Conservation (phyloP, 352 stramenopile genomes). For the Globisporangium camurandrum region DNA sequence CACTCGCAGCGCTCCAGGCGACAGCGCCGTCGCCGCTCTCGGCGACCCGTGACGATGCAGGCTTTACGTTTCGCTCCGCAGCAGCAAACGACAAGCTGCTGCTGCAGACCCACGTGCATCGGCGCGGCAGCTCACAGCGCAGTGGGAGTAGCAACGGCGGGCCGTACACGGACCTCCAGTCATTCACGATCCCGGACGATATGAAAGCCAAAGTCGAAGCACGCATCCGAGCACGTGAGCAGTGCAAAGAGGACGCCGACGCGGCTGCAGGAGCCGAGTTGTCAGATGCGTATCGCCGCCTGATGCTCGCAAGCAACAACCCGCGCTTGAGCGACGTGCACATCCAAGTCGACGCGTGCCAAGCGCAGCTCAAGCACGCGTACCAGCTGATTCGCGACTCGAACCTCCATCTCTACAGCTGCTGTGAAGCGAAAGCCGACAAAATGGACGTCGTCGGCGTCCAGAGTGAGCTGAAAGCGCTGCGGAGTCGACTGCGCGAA, state of each 20-base stretch:
- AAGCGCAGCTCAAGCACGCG: constrained; percentile 55
- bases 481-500: constrained; percentile 31
- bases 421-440: constrained; percentile 57
- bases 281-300: constrained; percentile 45
- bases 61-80: constrained; percentile 55
- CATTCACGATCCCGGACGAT: constrained; percentile 71
- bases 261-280: constrained; percentile 36
- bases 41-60: constrained; percentile 9
- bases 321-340: constrained; percentile 51
- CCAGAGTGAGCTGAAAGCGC: constrained; percentile 40
- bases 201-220: constrained; percentile 74
- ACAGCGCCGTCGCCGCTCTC: too few species aligned
- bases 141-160: constrained; percentile 19
- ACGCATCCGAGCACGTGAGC: constrained; percentile 51
- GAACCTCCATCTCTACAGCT: constrained; percentile 58
- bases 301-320: constrained; percentile 61
- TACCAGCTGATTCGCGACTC: constrained; percentile 60
- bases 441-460: constrained; percentile 33
- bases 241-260: constrained; percentile 39
- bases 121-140: constrained; percentile 9
- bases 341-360: constrained; percentile 52
- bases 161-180: constrained; percentile 56
- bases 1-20: constrained; percentile 39
- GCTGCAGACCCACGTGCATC: constrained; percentile 39
- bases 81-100: constrained; percentile 44